Evolutionary conservation across 306 rosid genomes (phyloP).

Genomic region (Ormosia semicastrata): DNA sequence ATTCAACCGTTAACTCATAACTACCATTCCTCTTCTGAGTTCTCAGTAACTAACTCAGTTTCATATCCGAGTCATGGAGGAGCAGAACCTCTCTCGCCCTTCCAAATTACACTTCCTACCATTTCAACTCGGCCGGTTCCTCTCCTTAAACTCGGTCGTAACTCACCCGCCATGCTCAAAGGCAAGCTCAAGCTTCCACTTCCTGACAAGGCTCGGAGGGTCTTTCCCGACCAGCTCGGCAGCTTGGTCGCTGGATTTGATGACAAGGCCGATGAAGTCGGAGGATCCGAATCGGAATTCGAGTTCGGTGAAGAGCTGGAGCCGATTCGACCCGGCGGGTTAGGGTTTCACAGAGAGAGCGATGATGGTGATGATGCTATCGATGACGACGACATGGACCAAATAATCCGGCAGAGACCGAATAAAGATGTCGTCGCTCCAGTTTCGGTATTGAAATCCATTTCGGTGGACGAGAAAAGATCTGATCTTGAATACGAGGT

Average conservation of each 20-base stretch:
- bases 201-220: slow-evolving; percentile 43
- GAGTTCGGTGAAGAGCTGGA: slow-evolving; percentile 78
- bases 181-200: slow-evolving; percentile 69
- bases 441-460: slow-evolving; percentile 45
- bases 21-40: slow-evolving; percentile 53
- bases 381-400: not conserved
- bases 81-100: not conserved
- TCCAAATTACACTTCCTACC: not conserved
- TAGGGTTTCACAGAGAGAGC: slow-evolving; percentile 33
- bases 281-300: slow-evolving; percentile 36
- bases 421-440: slow-evolving; percentile 35
- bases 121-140: slow-evolving; percentile 16
- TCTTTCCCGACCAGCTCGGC: slow-evolving; percentile 61
- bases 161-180: slow-evolving; percentile 53
- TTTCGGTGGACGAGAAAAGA: slow-evolving; percentile 70
- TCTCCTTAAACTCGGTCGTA: slow-evolving; percentile 1
- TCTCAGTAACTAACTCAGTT: slow-evolving; percentile 13
- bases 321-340: slow-evolving; percentile 54
- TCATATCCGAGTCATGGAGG: slow-evolving; percentile 27
- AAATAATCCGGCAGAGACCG: slow-evolving; percentile 19
- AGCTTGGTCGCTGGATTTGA: slow-evolving; percentile 51
- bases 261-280: slow-evolving; percentile 30
- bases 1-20: slow-evolving; percentile 50
- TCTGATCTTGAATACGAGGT: slow-evolving; percentile 78
- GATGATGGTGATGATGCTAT: not conserved